Evolutionary conservation across 768 basidiomycete genomes (phyloP).

Genomic region (Hericium alpestre): DNA sequence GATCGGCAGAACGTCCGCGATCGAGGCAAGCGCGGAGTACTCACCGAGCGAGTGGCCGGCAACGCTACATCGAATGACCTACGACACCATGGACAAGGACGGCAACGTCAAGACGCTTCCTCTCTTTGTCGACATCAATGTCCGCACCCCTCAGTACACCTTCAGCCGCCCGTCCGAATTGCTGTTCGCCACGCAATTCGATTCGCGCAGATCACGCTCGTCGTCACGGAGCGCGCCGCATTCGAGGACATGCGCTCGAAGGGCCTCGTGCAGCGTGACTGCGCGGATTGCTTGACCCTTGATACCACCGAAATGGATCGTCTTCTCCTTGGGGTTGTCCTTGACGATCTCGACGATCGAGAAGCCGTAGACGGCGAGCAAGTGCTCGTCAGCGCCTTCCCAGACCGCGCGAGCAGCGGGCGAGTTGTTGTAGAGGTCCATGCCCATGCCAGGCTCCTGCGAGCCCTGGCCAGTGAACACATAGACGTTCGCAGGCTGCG

Average conservation of each 20-base stretch:
- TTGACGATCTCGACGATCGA: constrained; percentile 98
- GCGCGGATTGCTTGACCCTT: constrained; percentile 96
- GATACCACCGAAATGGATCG: constrained; percentile 97
- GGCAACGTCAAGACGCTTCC: constrained; percentile 93
- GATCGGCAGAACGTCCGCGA: constrained; percentile 92
- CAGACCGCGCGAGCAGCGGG: constrained; percentile 94
- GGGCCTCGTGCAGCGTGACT: constrained; percentile 85
- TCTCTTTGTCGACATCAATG: constrained; percentile 90
- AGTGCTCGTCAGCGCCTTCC: constrained; percentile 91
- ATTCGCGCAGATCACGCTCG: constrained; percentile 96
- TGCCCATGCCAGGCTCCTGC: constrained; percentile 97
- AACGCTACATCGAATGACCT: constrained; percentile 99
- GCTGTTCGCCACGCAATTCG: constrained; percentile 96
- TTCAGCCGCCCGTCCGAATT: constrained; percentile 94
- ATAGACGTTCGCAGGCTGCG: constrained; percentile 85
- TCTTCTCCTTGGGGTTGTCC: constrained; percentile 96
- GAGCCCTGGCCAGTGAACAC: constrained; percentile 99
- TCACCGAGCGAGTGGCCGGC: constrained; percentile 97
- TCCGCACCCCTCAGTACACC: constrained; percentile 93
- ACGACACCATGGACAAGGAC: constrained; percentile 94
- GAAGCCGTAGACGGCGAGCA: constrained; percentile 93
- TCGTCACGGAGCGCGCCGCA: constrained; percentile 95
- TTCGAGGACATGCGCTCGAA: constrained; percentile 98
- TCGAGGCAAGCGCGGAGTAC: constrained; percentile 95
- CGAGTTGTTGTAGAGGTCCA: constrained; percentile 91